Evolutionary conservation across 352 stramenopile genomes (phyloP), one percentile per base, ranked within the genome.

Genomic region (Pythium myriotylum): DNA sequence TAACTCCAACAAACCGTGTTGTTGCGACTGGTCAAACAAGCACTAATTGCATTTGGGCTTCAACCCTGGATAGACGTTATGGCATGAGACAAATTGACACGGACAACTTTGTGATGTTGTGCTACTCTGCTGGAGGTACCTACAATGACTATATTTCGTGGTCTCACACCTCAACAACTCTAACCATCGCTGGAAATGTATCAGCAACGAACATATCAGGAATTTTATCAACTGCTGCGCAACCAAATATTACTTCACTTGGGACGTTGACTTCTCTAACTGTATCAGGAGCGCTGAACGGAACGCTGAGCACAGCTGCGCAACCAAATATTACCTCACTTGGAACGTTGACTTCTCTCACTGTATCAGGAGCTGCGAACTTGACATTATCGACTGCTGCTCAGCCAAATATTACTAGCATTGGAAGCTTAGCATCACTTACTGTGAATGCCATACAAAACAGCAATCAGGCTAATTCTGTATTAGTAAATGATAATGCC

Each of bases 401-500:
- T 40, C 33, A 40, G 33, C 33, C 33, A 40, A 40, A 40, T 14
- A 40, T 40, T 14, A 40, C 33, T 14, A 14, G 8, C 8, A 14
- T 40, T 40, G 33, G 33, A 58, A 32, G 32, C 45, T 32, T 58
- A 45, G 17, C 51, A 58, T 58, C 41, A 58, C 51, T 58, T n/a
- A 58, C 51, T 19, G 51, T 58, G 47, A 58, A 54, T 24, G 22
- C n/a, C n/a, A n/a, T n/a, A n/a, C n/a, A n/a, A n/a, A n/a, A n/a
- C n/a, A n/a, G n/a, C n/a, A n/a, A n/a, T n/a, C n/a, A n/a, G n/a
- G n/a, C n/a, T n/a, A n/a, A n/a, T n/a, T n/a, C n/a, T n/a, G n/a
- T n/a, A n/a, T n/a, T n/a, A n/a, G n/a, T n/a, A n/a, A n/a, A n/a
- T n/a, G n/a, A n/a, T n/a, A n/a, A n/a, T n/a, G n/a, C n/a, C n/a